Conservation (phyloP, 768 basidiomycete genomes). For the Suillus bovinus region DNA sequence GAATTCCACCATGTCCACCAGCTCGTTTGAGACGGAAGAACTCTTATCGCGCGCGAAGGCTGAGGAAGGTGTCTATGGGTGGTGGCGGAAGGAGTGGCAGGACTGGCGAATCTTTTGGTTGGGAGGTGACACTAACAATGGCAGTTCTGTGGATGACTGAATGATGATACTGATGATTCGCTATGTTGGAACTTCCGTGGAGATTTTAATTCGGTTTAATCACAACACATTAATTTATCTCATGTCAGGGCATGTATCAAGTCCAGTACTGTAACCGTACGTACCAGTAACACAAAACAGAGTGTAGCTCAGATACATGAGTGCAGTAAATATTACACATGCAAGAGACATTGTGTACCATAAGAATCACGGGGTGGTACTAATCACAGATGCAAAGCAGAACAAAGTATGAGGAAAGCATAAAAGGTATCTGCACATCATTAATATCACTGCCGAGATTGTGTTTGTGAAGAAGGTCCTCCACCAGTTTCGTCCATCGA, state of each 20-base stretch:
- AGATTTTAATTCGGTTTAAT: constrained; percentile 7
- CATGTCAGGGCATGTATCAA: background rate
- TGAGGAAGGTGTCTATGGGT: constrained; percentile 74
- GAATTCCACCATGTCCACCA: constrained; percentile 42
- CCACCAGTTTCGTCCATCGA: constrained; percentile 30
- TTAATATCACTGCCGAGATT: constrained; percentile 5
- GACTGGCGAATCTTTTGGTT: constrained; percentile 87
- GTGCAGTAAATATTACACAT: constrained; percentile 30
- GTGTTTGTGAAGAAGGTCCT: constrained; percentile 15
- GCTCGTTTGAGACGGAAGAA: constrained; percentile 53
- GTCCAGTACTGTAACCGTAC: background rate
- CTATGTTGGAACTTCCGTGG: background rate
- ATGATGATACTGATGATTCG: constrained; percentile 21
- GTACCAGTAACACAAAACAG: background rate
- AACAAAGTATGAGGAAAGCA: constrained; percentile 15
- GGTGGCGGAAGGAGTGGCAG: constrained; percentile 69
- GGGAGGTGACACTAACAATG: constrained; percentile 50
- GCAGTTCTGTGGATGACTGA: constrained; percentile 18
- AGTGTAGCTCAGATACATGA: constrained; percentile 19
- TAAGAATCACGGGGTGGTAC: constrained; percentile 21
- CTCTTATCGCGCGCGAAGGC: constrained; percentile 43
- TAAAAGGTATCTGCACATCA: constrained; percentile 14
- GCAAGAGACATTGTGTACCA: constrained; percentile 23
- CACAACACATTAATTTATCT: background rate
- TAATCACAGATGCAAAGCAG: constrained; percentile 22